Percentiles rank a stretch among this genome's conserved stretches.
Evolutionary conservation across 2,329 filamentous ascomycete species (phyloP).

Genomic region (Lasiodiplodia gonubiensis): DNA sequence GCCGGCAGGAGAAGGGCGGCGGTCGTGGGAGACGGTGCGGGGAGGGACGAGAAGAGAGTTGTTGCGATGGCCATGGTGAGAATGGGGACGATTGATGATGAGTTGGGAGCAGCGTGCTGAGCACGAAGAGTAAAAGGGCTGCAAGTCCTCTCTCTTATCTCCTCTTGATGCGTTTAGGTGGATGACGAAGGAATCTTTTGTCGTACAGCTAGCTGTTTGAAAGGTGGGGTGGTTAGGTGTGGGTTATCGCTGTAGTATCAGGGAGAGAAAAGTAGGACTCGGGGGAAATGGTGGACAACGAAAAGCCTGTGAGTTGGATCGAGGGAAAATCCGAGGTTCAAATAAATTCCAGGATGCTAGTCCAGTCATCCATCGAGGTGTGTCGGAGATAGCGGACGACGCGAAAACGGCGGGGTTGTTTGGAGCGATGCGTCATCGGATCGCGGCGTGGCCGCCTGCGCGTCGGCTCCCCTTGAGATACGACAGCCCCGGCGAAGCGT

Average conservation of each 20-base stretch:
- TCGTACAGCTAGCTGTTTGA: not conserved
- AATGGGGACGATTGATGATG: slow-evolving; percentile 24
- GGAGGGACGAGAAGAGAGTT: slow-evolving; percentile 37
- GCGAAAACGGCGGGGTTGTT: slow-evolving; percentile 12
- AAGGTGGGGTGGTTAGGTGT: not conserved
- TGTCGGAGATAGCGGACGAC: slow-evolving; percentile 24
- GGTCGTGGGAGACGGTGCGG: slow-evolving; percentile 27
- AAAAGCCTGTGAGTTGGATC: not conserved
- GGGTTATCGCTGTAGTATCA: not conserved
- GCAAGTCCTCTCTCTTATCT: not conserved
- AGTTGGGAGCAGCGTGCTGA: no score
- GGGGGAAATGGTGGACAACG: not conserved
- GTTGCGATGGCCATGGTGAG: slow-evolving; percentile 30
- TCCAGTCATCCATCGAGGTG: not conserved
- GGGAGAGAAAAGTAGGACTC: not conserved
- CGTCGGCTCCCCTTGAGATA: not conserved
- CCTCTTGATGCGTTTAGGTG: not conserved
- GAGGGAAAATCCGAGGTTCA: not conserved
- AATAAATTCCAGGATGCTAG: not conserved
- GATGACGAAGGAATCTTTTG: slow-evolving; percentile 5
- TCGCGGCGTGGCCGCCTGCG: not conserved
- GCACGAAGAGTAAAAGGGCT: not conserved
- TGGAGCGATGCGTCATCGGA: slow-evolving; percentile 16
- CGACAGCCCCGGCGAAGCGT: not conserved
- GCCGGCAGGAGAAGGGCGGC: not conserved